phyloP scores from a whole-genome alignment of 306 rosid species.

The Vicia villosa region DNA sequence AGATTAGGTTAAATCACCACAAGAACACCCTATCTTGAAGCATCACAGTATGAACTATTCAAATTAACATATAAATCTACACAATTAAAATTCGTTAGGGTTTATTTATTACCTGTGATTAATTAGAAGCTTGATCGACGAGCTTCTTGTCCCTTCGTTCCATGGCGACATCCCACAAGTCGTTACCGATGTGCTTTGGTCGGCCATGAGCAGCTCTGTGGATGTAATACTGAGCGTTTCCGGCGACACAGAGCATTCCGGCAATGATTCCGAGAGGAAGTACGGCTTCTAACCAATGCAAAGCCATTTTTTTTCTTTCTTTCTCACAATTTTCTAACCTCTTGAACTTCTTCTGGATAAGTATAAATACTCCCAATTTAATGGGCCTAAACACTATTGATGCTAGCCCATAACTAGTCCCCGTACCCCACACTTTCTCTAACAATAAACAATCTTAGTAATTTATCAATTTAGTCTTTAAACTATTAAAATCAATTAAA shows the following conservation, averaged over 20 bases:
- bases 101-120: not conserved
- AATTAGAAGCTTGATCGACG: slow-evolving; percentile 50
- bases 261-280: slow-evolving; percentile 91
- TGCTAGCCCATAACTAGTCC: too few relatives aligned
- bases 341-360: not conserved
- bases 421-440: too few relatives aligned
- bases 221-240: slow-evolving; percentile 82
- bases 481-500: too few relatives aligned
- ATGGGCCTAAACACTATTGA: too few relatives aligned
- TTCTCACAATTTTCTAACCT: not conserved
- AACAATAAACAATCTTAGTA: too few relatives aligned
- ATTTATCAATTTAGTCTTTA: too few relatives aligned
- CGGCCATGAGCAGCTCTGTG: slow-evolving; percentile 92
- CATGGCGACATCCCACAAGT: slow-evolving; percentile 97
- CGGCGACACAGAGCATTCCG: slow-evolving; percentile 89
- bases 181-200: slow-evolving; percentile 90
- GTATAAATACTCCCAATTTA: too few relatives aligned
- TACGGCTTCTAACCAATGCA: slow-evolving; percentile 72
- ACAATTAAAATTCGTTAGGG: too few relatives aligned
- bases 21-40: too few relatives aligned
- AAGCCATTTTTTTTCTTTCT: slow-evolving; percentile 47
- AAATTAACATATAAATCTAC: too few relatives aligned
- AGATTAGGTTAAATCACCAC: too few relatives aligned
- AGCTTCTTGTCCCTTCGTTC: slow-evolving; percentile 95
- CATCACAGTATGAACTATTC: too few relatives aligned